phyloP scores from a whole-genome alignment of 176 grass and related monocot genomes.

The Bromus sterilis region DNA sequence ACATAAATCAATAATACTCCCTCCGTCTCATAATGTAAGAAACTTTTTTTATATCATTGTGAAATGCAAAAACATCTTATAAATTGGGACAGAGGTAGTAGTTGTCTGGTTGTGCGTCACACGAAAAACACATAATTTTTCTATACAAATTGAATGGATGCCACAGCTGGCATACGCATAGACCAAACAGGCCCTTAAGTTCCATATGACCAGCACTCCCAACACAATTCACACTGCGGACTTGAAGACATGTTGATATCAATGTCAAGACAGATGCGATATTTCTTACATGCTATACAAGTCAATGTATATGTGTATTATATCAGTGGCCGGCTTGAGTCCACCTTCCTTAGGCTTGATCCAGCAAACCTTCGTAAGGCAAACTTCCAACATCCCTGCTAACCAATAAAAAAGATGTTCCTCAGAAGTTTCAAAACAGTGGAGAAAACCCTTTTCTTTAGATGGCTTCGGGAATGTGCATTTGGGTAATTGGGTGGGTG shows the following conservation, averaged over 20 bases:
- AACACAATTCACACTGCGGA: neutral
- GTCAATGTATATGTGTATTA: conserved; percentile 1
- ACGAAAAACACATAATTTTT: neutral
- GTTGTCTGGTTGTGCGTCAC: neutral
- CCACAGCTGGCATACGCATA: neutral
- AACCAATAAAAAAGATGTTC: conserved; percentile 2
- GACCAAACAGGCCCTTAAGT: neutral
- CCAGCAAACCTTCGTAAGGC: conserved; percentile 41
- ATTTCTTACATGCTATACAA: neutral
- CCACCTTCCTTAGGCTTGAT: conserved; percentile 42
- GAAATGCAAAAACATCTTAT: too few relatives aligned
- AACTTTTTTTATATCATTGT: too few relatives aligned
- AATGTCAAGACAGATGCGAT: neutral
- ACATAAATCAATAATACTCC: neutral
- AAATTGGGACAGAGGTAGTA: too few relatives aligned
- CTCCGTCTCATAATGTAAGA: too few relatives aligned
- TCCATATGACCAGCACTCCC: neutral
- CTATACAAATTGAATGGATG: neutral
- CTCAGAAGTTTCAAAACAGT: neutral
- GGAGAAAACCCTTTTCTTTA: neutral
- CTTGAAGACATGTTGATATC: neutral
- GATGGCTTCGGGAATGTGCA: neutral
- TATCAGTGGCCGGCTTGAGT: conserved; percentile 43
- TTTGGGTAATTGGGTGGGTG: neutral
- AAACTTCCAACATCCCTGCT: conserved; percentile 47